Evolutionary conservation across 2,329 filamentous ascomycete species (phyloP).

Genomic region (Remersonia thermophila): DNA sequence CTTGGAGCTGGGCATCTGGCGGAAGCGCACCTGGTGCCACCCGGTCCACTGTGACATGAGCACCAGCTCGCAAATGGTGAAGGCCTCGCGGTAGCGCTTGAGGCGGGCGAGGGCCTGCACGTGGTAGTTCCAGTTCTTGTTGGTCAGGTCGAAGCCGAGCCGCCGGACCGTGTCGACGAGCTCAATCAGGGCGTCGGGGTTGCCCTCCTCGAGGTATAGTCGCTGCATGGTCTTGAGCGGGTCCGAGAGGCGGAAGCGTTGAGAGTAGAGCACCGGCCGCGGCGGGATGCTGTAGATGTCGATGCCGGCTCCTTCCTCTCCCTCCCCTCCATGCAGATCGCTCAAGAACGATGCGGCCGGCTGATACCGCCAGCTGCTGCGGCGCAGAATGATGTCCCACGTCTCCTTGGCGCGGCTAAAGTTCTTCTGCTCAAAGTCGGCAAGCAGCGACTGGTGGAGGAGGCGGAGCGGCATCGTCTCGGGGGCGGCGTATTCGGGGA

Average conservation of each 20-base stretch:
- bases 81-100: conserved; percentile 52
- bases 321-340: conserved; percentile 16
- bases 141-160: conserved; percentile 62
- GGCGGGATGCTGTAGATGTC: not conserved
- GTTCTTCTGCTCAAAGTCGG: conserved; percentile 44
- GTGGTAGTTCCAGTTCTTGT: conserved; percentile 69
- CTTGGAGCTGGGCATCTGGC: conserved; percentile 17
- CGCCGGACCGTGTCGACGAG: conserved; percentile 43
- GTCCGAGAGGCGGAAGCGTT: conserved; percentile 41
- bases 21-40: conserved; percentile 38
- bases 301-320: not conserved
- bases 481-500: conserved; percentile 19
- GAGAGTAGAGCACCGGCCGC: conserved; percentile 28
- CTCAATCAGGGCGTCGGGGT: conserved; percentile 34
- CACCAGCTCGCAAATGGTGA: conserved; percentile 58
- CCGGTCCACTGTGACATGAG: conserved; percentile 72
- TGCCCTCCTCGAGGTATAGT: conserved; percentile 27
- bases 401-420: conserved; percentile 49
- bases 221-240: conserved; percentile 38
- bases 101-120: conserved; percentile 54
- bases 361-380: conserved; percentile 33
- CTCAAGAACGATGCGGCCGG: conserved; percentile 5
- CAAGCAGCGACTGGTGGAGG: conserved; percentile 55
- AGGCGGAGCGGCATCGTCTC: conserved; percentile 45
- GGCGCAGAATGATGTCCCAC: conserved; percentile 51